Conservation (phyloP, 495 filamentous ascomycete species). For the Clohesyomyces aquaticus region DNA sequence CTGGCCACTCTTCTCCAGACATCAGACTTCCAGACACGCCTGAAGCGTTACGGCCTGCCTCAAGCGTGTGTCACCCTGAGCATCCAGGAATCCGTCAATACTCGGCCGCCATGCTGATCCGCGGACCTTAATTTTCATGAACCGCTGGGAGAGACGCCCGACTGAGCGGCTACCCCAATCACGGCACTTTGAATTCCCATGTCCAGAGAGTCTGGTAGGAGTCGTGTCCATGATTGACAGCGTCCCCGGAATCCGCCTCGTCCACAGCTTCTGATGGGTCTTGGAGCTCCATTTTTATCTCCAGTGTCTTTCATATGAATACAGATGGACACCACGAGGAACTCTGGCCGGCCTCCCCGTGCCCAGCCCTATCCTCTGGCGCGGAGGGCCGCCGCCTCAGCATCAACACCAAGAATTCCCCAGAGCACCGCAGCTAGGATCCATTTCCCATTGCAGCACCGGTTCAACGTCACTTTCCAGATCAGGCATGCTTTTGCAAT, state of each 20-base stretch:
- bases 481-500: slow-evolving; percentile 18
- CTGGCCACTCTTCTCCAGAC: slow-evolving; percentile 8
- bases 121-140: slow-evolving; percentile 2
- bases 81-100: slow-evolving; percentile 3
- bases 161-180: slow-evolving; percentile 9
- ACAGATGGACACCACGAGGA: background rate
- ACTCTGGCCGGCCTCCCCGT: background rate
- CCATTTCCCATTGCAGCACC: slow-evolving; percentile 8
- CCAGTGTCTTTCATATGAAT: background rate
- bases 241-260: slow-evolving; percentile 6
- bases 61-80: slow-evolving; percentile 22
- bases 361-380: background rate
- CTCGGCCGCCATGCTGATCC: slow-evolving; percentile 1
- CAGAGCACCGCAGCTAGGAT: background rate
- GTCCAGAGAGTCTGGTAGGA: slow-evolving; percentile 6
- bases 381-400: background rate
- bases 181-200: background rate
- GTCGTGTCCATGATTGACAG: background rate
- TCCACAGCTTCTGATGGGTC: too few species aligned
- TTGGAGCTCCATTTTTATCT: background rate
- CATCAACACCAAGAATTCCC: slow-evolving; percentile 6
- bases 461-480: slow-evolving; percentile 11
- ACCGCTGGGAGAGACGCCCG: background rate
- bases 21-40: slow-evolving; percentile 11
- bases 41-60: slow-evolving; percentile 24